Conservation (phyloP, 2,329 filamentous ascomycete species). For the Cordyceps pruinosa region DNA sequence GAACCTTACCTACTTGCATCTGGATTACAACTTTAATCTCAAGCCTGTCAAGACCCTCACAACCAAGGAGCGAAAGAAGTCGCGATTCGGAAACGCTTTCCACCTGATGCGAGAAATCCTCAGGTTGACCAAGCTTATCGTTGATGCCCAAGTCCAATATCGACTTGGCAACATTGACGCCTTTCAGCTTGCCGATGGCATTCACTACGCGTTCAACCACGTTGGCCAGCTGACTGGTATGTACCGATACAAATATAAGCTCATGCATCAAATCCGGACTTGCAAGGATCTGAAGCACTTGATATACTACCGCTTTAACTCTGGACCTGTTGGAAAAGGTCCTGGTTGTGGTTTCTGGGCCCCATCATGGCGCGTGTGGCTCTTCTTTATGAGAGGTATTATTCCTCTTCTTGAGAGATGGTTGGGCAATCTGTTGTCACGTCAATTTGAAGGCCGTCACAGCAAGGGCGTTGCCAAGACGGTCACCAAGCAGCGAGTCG, state of each 20-base stretch:
- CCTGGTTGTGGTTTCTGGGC: constrained; percentile 99
- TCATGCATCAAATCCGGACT: constrained; percentile 98
- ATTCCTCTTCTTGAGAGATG: constrained; percentile 94
- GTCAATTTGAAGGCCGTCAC: constrained; percentile 96
- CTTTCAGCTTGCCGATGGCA: constrained; percentile 96
- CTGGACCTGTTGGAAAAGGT: constrained; percentile 91
- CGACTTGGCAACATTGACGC: constrained; percentile 96
- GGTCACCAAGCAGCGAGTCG: constrained; percentile 96
- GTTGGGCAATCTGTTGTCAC: constrained; percentile 92
- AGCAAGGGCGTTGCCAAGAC: constrained; percentile 99
- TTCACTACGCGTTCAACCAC: constrained; percentile 98
- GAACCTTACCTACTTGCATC: constrained; percentile 94
- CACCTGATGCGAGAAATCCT: constrained; percentile 98
- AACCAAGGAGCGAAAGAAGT: constrained; percentile 99
- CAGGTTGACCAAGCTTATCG: constrained; percentile 91
- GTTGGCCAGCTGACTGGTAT: constrained; percentile 97
- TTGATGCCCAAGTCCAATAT: constrained; percentile 97
- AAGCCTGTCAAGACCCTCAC: constrained; percentile 98
- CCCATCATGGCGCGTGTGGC: constrained; percentile 96
- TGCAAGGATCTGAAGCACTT: constrained; percentile 99
- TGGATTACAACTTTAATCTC: constrained; percentile 99
- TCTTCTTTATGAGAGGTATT: constrained; percentile 98
- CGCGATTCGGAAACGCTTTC: constrained; percentile 96
- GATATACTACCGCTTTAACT: constrained; percentile 98
- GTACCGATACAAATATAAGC: constrained; percentile 99